These are phyloP conservation scores for Pouteria campechiana DNA, from an alignment of 179 eudicot species.

Conservation along the genomic window DNA sequence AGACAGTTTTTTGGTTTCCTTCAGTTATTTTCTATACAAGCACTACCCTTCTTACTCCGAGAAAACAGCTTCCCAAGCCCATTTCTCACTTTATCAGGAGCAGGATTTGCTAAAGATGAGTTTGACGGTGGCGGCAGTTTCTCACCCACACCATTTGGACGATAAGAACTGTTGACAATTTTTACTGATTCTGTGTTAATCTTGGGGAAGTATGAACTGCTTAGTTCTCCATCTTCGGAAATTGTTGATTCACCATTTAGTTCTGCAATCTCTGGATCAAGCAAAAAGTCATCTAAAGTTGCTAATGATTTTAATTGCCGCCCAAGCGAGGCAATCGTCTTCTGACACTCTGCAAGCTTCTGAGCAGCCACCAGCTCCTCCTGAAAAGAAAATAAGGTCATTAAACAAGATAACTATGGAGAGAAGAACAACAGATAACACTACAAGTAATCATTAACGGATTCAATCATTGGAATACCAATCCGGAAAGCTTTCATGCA, in stretches of 20 bases:
- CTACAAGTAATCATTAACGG: too few species aligned
- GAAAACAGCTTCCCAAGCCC: conserved; percentile 55
- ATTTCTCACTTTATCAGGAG: conserved; percentile 23
- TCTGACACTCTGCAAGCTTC: conserved; percentile 77
- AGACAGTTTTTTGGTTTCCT: too few species aligned
- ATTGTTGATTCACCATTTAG: conserved; percentile 30
- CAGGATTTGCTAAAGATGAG: conserved; percentile 22
- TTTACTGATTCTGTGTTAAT: conserved; percentile 13
- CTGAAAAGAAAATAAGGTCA: conserved; percentile 16
- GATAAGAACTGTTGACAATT: conserved; percentile 13
- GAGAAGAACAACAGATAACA: too few species aligned
- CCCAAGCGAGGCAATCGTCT: conserved; percentile 72
- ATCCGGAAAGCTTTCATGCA: background rate
- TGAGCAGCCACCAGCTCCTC: conserved; percentile 60
- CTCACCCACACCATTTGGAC: conserved; percentile 13
- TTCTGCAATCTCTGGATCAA: conserved; percentile 53
- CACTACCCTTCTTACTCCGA: conserved; percentile 33
- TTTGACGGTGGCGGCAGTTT: conserved; percentile 17
- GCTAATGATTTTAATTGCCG: conserved; percentile 64
- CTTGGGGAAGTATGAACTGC: conserved; percentile 31
- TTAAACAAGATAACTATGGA: background rate
- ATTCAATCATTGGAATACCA: background rate
- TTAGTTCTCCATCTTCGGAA: conserved; percentile 18
- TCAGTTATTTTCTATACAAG: too few species aligned
- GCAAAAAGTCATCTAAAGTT: conserved; percentile 70